Evolutionary conservation across 2,329 filamentous ascomycete species (phyloP).

Genomic region (Chaetoscypha palmicola): DNA sequence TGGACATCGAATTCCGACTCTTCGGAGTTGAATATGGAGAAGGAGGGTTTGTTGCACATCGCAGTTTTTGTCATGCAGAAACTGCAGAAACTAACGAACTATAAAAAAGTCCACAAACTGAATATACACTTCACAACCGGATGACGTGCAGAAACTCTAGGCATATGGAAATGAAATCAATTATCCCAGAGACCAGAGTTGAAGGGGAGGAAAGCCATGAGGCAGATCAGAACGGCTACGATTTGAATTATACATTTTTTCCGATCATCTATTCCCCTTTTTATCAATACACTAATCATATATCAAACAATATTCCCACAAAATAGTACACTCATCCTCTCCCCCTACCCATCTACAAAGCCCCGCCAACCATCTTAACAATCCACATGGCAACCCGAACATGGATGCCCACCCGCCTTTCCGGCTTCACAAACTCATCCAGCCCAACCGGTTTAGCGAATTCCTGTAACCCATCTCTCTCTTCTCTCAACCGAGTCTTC

Average conservation of each 20-base stretch:
- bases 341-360: constrained; percentile 48
- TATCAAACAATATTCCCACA: not conserved
- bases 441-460: constrained; percentile 62
- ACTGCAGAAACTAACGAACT: no score
- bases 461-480: constrained; percentile 73
- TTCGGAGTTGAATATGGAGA: no score
- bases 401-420: constrained; percentile 77
- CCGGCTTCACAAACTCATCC: constrained; percentile 72
- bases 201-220: not conserved
- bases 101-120: no score
- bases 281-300: not conserved
- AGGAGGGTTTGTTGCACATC: no score
- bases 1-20: not conserved
- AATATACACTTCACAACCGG: no score
- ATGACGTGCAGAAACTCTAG: no score
- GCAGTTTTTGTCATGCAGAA: no score
- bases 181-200: no score
- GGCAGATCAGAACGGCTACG: not conserved
- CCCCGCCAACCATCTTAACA: constrained; percentile 76
- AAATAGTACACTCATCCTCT: not conserved
- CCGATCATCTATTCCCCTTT: not conserved
- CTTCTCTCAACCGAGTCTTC: constrained; percentile 65
- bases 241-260: not conserved
- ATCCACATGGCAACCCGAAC: constrained; percentile 93
- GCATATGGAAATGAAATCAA: no score